A percentile compares a stretch with the other conserved stretches of the same genome.
These are phyloP conservation scores for Alternaria incomplexa DNA, from an alignment of 2,329 filamentous ascomycete species.

Conservation along the genomic window DNA sequence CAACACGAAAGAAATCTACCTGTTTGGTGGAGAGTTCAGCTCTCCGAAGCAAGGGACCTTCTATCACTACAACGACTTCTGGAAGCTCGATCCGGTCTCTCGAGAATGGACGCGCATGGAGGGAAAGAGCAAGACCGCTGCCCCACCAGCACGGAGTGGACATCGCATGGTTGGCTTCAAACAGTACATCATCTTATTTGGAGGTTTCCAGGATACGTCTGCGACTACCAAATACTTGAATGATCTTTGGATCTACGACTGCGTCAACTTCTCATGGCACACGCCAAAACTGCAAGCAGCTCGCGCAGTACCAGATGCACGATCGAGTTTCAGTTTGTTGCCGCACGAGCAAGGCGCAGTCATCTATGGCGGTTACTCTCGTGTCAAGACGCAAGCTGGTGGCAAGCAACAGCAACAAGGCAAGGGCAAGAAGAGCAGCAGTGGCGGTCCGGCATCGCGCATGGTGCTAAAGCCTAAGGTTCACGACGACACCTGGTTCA, in stretches of 20 bases:
- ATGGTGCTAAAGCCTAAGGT: slow-evolving; percentile 85
- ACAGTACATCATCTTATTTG: slow-evolving; percentile 94
- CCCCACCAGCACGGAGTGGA: slow-evolving; percentile 83
- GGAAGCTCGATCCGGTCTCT: slow-evolving; percentile 81
- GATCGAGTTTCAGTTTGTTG: slow-evolving; percentile 89
- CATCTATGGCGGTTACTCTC: slow-evolving; percentile 90
- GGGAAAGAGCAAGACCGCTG: slow-evolving; percentile 76
- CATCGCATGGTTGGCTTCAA: slow-evolving; percentile 98
- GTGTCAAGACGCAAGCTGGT: slow-evolving; percentile 71
- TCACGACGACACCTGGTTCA: slow-evolving; percentile 93
- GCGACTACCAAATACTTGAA: slow-evolving; percentile 92
- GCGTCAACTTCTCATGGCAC: slow-evolving; percentile 83
- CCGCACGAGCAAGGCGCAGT: slow-evolving; percentile 91
- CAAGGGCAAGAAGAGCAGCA: slow-evolving; percentile 53
- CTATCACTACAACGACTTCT: slow-evolving; percentile 99
- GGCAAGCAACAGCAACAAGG: slow-evolving; percentile 65
- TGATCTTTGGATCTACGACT: slow-evolving; percentile 96
- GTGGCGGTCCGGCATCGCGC: slow-evolving; percentile 65
- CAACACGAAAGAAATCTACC: slow-evolving; percentile 82
- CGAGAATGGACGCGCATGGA: slow-evolving; percentile 94
- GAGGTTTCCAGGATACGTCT: slow-evolving; percentile 96
- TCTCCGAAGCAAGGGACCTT: slow-evolving; percentile 97
- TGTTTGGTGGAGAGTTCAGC: slow-evolving; percentile 97
- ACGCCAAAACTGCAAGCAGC: slow-evolving; percentile 76
- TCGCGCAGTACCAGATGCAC: slow-evolving; percentile 84